These are phyloP conservation scores for Piper longum DNA, from an alignment of 164 flowering plant genomes.

Conservation along the genomic window DNA sequence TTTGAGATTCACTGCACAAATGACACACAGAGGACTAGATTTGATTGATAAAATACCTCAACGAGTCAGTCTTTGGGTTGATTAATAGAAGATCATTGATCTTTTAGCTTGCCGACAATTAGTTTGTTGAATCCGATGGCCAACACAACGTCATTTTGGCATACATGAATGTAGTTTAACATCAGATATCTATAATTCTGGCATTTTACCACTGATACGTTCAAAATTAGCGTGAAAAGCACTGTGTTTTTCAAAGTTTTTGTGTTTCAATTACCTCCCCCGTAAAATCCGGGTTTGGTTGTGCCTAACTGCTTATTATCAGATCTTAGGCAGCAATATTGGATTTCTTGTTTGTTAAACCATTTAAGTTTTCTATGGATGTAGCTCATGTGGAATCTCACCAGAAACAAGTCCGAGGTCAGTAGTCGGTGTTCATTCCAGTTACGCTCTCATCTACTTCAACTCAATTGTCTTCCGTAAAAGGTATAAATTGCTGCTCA, in stretches of 20 bases:
- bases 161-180: too few relatives aligned
- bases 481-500: too few relatives aligned
- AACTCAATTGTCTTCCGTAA: neutral
- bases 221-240: too few relatives aligned
- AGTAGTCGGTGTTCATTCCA: neutral
- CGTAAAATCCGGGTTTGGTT: too few relatives aligned
- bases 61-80: neutral
- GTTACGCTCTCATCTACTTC: neutral
- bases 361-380: neutral
- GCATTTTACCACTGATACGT: too few relatives aligned
- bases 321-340: neutral
- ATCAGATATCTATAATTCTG: too few relatives aligned
- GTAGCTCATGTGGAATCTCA: neutral
- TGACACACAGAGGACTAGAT: neutral
- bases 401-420: neutral
- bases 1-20: neutral
- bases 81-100: neutral
- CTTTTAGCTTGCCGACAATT: too few relatives aligned
- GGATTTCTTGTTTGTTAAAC: neutral
- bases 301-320: too few relatives aligned
- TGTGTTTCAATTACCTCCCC: too few relatives aligned
- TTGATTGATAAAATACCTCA: neutral
- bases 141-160: too few relatives aligned
- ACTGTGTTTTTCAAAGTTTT: too few relatives aligned
- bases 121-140: too few relatives aligned